These are phyloP conservation scores for Senecio squalidus DNA, from an alignment of 140 eudicot species.

Conservation along the genomic window DNA sequence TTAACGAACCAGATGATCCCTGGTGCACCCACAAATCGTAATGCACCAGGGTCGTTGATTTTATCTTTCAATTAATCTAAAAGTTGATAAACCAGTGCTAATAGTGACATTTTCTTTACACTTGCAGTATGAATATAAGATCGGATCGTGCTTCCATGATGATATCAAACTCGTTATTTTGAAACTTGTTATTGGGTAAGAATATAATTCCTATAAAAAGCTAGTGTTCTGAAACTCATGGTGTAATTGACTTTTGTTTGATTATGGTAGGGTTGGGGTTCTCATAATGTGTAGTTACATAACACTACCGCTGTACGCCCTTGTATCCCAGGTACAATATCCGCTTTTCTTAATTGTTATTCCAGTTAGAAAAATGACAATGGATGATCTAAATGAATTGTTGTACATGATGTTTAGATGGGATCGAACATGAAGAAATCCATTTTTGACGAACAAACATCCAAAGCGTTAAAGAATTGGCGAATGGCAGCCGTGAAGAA, in stretches of 20 bases:
- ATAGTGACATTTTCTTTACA: conserved; percentile 2
- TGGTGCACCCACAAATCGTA: too few relatives aligned
- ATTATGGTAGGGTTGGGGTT: conserved; percentile 45
- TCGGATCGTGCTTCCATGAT: conserved; percentile 75
- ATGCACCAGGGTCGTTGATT: not conserved
- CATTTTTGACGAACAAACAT: conserved; percentile 79
- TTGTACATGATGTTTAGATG: conserved; percentile 41
- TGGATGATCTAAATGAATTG: not conserved
- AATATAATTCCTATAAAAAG: not conserved
- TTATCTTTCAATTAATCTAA: not conserved
- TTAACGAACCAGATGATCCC: not conserved
- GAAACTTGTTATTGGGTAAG: conserved; percentile 69
- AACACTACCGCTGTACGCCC: conserved; percentile 91
- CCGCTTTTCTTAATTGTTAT: not conserved
- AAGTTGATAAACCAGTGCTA: not conserved
- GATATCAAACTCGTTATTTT: conserved; percentile 37
- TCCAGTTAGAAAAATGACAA: too few relatives aligned
- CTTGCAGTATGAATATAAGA: conserved; percentile 72
- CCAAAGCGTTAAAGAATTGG: conserved; percentile 68
- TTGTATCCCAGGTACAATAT: conserved; percentile 73
- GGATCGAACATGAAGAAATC: conserved; percentile 82
- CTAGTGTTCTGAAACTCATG: not conserved
- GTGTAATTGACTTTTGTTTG: not conserved
- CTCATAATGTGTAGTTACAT: conserved; percentile 82
- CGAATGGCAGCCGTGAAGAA: conserved; percentile 64